These are phyloP conservation scores for Melocanna baccifera DNA, from an alignment of 176 grass and related monocot species.

Conservation along the genomic window DNA sequence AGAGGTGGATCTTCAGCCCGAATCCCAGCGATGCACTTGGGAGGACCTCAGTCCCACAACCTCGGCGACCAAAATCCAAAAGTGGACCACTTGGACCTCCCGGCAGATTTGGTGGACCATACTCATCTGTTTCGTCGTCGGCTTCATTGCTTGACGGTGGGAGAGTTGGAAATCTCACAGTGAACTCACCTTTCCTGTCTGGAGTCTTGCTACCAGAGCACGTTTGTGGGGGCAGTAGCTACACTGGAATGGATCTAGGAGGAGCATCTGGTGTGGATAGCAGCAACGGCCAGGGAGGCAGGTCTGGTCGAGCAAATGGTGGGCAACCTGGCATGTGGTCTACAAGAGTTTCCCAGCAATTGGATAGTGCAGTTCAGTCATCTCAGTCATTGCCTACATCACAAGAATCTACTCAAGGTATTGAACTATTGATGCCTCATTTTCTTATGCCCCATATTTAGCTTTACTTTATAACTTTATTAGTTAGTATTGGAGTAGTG, in stretches of 20 bases:
- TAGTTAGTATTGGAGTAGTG: not conserved
- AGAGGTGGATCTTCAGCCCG: slow-evolving; percentile 88
- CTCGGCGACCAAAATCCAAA: slow-evolving; percentile 60
- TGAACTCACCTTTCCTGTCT: slow-evolving; percentile 55
- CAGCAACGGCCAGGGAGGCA: slow-evolving; percentile 21
- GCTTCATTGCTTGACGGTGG: slow-evolving; percentile 33
- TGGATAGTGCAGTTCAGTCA: slow-evolving; percentile 40
- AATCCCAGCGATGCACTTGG: slow-evolving; percentile 42
- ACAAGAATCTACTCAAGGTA: slow-evolving; percentile 52
- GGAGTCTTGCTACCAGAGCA: slow-evolving; percentile 62
- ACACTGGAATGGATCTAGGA: slow-evolving; percentile 15
- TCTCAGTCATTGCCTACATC: slow-evolving; percentile 60
- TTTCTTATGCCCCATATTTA: not conserved
- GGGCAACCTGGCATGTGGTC: slow-evolving; percentile 26
- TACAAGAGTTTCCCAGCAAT: slow-evolving; percentile 30
- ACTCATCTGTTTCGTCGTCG: slow-evolving; percentile 40
- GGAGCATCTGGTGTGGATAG: not conserved
- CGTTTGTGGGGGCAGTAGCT: slow-evolving; percentile 1
- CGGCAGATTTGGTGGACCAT: slow-evolving; percentile 32
- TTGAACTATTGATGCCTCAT: not conserved
- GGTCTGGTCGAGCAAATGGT: slow-evolving; percentile 8
- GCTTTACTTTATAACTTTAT: not conserved
- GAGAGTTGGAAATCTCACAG: slow-evolving; percentile 35
- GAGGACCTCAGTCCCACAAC: slow-evolving; percentile 42
- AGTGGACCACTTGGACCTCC: slow-evolving; percentile 74